These are phyloP conservation scores for Epipyxis sp. DNA, from an alignment of 108 stramenopile species.

Conservation along the genomic window DNA sequence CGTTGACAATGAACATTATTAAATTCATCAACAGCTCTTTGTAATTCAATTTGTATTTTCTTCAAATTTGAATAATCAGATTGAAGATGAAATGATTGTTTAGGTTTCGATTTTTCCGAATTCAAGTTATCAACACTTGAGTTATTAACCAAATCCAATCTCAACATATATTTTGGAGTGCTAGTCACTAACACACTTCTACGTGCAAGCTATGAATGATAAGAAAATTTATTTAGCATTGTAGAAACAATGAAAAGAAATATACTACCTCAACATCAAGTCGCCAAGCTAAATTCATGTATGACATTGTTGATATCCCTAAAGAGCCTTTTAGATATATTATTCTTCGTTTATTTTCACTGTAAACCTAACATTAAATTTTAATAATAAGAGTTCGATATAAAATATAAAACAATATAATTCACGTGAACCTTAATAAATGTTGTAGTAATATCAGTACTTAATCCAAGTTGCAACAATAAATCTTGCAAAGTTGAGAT, in stretches of 20 bases:
- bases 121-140: neutral
- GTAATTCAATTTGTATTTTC: slow-evolving; percentile 18
- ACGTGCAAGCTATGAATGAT: neutral
- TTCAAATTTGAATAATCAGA: slow-evolving; percentile 29
- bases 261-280: slow-evolving; percentile 28
- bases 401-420: too few relatives aligned
- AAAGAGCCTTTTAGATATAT: too few relatives aligned
- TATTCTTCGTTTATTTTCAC: too few relatives aligned
- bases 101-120: neutral
- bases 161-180: neutral
- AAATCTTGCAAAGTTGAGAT: too few relatives aligned
- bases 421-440: too few relatives aligned
- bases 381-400: too few relatives aligned
- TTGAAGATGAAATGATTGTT: neutral
- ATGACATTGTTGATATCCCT: too few relatives aligned
- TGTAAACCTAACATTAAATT: too few relatives aligned
- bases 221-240: neutral
- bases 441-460: too few relatives aligned
- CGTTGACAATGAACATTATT: slow-evolving; percentile 10
- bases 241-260: neutral
- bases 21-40: slow-evolving; percentile 2
- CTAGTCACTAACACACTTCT: neutral
- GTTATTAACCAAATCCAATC: neutral
- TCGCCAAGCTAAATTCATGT: too few relatives aligned
- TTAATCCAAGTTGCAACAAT: too few relatives aligned